Base-by-base conservation (phyloP, 73 alveolate species). In the Symbiodinium natans region DNA sequence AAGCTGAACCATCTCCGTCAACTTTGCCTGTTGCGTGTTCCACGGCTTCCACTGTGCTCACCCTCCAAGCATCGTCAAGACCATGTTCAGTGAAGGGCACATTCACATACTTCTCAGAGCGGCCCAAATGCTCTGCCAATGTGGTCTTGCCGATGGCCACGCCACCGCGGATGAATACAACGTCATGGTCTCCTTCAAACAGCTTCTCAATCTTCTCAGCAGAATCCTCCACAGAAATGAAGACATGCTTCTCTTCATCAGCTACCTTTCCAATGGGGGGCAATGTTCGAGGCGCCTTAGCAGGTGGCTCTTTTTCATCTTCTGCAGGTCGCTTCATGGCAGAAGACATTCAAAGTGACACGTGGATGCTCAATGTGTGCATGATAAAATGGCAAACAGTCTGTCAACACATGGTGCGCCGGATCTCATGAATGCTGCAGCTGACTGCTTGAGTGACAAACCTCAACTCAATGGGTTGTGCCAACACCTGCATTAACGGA, bases 261-360 rank as follows among this genome's bases (percentile, higher is more conserved):
- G 77, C 77, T 4, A 59, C 77, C 33, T 59, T n/a, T 59, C 77
- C 77, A 59, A 59, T 59, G 77, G 77, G 77, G 33, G 77, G 77
- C 77, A 59, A n/a, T 19, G 77, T 59, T 59, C 77, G 77, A 13
- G 33, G 77, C 77, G 5, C 17, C 77, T 59, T 59, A 59, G 77
- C 77, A 4, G 77, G n/a, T n/a, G n/a, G n/a, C n/a, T n/a, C n/a
- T n/a, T n/a, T n/a, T n/a, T n/a, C n/a, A n/a, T n/a, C n/a, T n/a
- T n/a, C n/a, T n/a, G n/a, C n/a, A n/a, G n/a, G n/a, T n/a, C n/a
- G n/a, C n/a, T n/a, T n/a, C n/a, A n/a, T n/a, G n/a, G n/a, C n/a
- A n/a, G n/a, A n/a, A n/a, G n/a, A n/a, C n/a, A n/a, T n/a, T n/a
- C n/a, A n/a, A n/a, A n/a, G n/a, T n/a, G n/a, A n/a, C n/a, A n/a